Evolutionary conservation across 441 rosid genomes (phyloP).

Genomic region (Erodium texanum): DNA sequence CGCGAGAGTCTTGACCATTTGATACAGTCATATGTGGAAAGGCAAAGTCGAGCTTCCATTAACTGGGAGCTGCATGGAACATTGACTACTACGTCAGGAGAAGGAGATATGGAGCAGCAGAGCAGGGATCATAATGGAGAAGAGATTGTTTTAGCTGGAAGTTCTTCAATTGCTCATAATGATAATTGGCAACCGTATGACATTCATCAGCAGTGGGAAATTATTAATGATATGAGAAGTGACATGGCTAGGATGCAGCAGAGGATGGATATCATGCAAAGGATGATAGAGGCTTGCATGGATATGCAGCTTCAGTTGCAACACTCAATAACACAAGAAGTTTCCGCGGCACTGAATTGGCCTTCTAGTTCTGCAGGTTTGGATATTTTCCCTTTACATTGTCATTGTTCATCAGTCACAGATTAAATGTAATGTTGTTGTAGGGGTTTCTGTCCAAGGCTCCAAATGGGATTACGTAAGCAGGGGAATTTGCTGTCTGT

Average conservation of each 20-base stretch:
- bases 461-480: slow-evolving; percentile 70
- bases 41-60: slow-evolving; percentile 54
- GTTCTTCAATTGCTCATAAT: slow-evolving; percentile 34
- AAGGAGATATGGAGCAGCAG: slow-evolving; percentile 48
- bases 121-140: slow-evolving; percentile 37
- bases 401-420: not conserved
- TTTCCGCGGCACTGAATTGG: slow-evolving; percentile 76
- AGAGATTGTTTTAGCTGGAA: slow-evolving; percentile 31
- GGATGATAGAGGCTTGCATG: slow-evolving; percentile 91
- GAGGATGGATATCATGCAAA: slow-evolving; percentile 82
- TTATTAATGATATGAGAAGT: slow-evolving; percentile 64
- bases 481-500: slow-evolving; percentile 76
- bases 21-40: slow-evolving; percentile 72
- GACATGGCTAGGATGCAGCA: slow-evolving; percentile 92
- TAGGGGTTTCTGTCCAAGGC: slow-evolving; percentile 41
- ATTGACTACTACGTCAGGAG: slow-evolving; percentile 31
- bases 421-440: not conserved
- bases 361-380: slow-evolving; percentile 50
- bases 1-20: slow-evolving; percentile 78
- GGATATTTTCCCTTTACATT: not conserved
- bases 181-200: slow-evolving; percentile 53
- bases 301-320: slow-evolving; percentile 95
- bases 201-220: slow-evolving; percentile 70
- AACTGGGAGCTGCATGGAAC: slow-evolving; percentile 62
- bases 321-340: slow-evolving; percentile 81